Evolutionary conservation across 106 monocot species (phyloP), one percentile per base, ranked within the genome.

Genomic region (Cymbidium sinense): DNA sequence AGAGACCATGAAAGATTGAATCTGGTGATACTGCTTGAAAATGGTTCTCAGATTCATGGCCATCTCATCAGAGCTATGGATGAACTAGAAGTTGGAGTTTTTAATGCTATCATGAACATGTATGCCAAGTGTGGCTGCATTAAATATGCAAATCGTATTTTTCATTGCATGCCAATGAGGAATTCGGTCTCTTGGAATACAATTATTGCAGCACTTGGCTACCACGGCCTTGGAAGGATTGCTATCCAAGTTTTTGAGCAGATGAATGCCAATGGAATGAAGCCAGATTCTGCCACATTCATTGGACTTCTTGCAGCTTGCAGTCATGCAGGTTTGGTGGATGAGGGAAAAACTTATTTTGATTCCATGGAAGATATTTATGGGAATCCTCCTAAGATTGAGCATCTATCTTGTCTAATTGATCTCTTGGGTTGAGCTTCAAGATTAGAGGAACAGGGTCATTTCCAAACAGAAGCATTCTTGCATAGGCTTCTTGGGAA

Each of bases 71-170:
- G 88, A 82, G 81, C 74, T n/a, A 73, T 73, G 41, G 61, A 2
- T 76, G 31, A n/a, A 75, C 64, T 64, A 9, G 92, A 89, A 58
- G 54, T 74, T 41, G 85, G 76, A 51, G 85, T 93, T 70, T 20
- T 54, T 55, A 89, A 93, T 81, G 89, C 85, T 17, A 77, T 93
- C 27, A 79, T 93, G 41, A 89, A 89, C 82, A 86, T 89, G 87
- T 93, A 93, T 62, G 83, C 84, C 8, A 93, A 89, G 73, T 93
- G 92, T 75, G 92, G 92, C 61, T 64, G 39, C 37, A 87, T 87
- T 33, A 15, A 25, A 31, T 81, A 80, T 75, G 89, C 89, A 31
- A 34, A 36, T 34, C 29, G 30, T 44, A 7, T 81, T 19, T 93
- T 93, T 27, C 43, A 75, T n/a, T n/a, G n/a, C n/a, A n/a, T n/a